Conservation (phyloP, 352 stramenopile species). For the Phytophthora nicotianae region DNA sequence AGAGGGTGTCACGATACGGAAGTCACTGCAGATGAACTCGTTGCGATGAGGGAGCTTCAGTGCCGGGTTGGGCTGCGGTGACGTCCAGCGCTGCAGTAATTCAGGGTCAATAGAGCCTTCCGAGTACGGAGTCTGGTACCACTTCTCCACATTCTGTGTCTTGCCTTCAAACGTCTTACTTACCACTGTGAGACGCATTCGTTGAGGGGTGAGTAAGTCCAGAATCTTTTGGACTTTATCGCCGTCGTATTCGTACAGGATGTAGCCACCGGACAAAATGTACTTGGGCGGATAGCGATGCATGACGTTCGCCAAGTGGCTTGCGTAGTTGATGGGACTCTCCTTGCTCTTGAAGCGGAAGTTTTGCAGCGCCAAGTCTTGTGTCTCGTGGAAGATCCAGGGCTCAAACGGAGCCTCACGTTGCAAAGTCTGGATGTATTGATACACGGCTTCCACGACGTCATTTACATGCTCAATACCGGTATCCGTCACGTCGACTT, state of each 20-base stretch:
- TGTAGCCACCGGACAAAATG: constrained; percentile 62
- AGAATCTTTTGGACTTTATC: constrained; percentile 60
- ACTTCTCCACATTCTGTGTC: constrained; percentile 56
- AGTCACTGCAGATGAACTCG: constrained; percentile 82
- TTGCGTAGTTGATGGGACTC: constrained; percentile 72
- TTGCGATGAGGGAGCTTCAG: constrained; percentile 69
- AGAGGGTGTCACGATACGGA: constrained; percentile 56
- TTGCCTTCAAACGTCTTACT: constrained; percentile 70
- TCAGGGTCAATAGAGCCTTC: constrained; percentile 39
- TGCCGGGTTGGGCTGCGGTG: constrained; percentile 29
- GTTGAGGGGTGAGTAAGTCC: constrained; percentile 46
- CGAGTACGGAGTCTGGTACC: constrained; percentile 74
- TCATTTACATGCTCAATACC: constrained; percentile 68
- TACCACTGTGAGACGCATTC: constrained; percentile 70
- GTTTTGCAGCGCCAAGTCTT: constrained; percentile 58
- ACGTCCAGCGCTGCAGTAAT: constrained; percentile 49
- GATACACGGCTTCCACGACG: constrained; percentile 64
- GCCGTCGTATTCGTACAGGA: constrained; percentile 74
- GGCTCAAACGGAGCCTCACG: constrained; percentile 41
- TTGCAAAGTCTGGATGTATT: constrained; percentile 70
- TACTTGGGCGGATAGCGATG: constrained; percentile 66
- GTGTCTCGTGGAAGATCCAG: constrained; percentile 77
- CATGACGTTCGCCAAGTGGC: constrained; percentile 69
- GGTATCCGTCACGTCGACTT: constrained; percentile 69
- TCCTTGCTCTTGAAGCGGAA: constrained; percentile 87